Base-by-base conservation (phyloP, 2,329 filamentous ascomycete genomes). In the Diplodia mutila region DNA sequence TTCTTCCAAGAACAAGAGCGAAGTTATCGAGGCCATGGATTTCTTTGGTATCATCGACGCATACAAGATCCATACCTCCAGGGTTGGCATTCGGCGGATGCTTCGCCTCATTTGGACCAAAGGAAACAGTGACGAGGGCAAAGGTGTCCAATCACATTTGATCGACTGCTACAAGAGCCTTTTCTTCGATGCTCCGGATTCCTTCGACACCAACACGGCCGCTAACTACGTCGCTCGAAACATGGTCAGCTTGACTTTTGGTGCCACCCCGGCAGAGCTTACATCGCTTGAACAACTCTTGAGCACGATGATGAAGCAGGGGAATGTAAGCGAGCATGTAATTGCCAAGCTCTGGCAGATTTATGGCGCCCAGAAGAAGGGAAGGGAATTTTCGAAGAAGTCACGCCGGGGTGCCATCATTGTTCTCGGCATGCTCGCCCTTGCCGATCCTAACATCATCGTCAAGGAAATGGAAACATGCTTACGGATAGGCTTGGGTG, bases 241-340 rank as follows among this genome's bases (percentile, higher is more conserved):
- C 80, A 99, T 99, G 94, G 98, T 98, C 79, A 97, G 94, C 84
- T 82, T 99, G 75, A 99, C 95, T 0, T 98, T 97, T 78, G 94
- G 94, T 32, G 94, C 94, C 1, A 97, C 94, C 0, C 93, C 94
- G 0, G 95, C 96, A 0, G 95, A 99, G 77, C 83, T 99, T 66
- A 99, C 95, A 0, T 98, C 93, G 55, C 85, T 99, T 9, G 95
- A 99, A 79, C 95, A 99, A 79, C 85, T 99, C 3, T 85, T 99
- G 7, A 93, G 92, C 70, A 98, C 93, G 0, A 99, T 99, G 95
- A 97, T 97, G 92, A 96, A 94, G 80, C 90, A 90, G 46, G 92
- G 93, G 16, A 87, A 94, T 77, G 90, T 99, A 70, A 90, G 92
- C 1, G 93, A 96, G 23, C 83, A 91, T 1, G 94, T 99, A 61